Conservation (phyloP, 1,139 yeast genomes). For the Geotrichum siamense region DNA sequence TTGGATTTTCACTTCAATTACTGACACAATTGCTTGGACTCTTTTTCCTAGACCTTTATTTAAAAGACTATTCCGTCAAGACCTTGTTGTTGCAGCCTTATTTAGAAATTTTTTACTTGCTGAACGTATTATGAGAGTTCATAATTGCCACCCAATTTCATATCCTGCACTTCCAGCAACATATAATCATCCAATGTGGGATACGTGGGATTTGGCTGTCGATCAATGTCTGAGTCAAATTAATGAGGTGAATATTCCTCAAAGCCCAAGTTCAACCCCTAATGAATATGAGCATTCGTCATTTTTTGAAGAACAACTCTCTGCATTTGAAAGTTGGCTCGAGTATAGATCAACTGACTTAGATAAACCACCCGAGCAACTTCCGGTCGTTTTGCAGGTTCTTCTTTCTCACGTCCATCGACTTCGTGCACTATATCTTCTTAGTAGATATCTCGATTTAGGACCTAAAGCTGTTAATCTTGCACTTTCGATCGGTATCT, state of each 20-base stretch:
- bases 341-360: slow-evolving; percentile 68
- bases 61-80: slow-evolving; percentile 87
- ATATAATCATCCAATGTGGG: slow-evolving; percentile 91
- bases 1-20: slow-evolving; percentile 97
- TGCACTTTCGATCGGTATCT: slow-evolving; percentile 88
- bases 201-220: slow-evolving; percentile 95
- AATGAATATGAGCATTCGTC: slow-evolving; percentile 75
- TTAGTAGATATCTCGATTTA: slow-evolving; percentile 79
- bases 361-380: slow-evolving; percentile 86
- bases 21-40: slow-evolving; percentile 98
- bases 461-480: slow-evolving; percentile 98
- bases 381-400: slow-evolving; percentile 90
- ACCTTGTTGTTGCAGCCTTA: slow-evolving; percentile 91
- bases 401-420: slow-evolving; percentile 90
- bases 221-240: slow-evolving; percentile 75
- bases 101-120: slow-evolving; percentile 89
- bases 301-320: slow-evolving; percentile 90
- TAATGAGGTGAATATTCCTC: slow-evolving; percentile 35
- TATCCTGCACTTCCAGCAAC: slow-evolving; percentile 88
- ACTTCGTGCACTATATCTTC: slow-evolving; percentile 72
- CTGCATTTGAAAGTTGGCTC: slow-evolving; percentile 95
- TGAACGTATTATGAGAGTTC: slow-evolving; percentile 87
- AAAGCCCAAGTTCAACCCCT: slow-evolving; percentile 27
- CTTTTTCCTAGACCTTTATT: slow-evolving; percentile 80
- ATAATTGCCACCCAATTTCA: slow-evolving; percentile 89